Evolutionary conservation across 176 grass and related monocot genomes (phyloP).

Genomic region (Triticum turgidum): DNA sequence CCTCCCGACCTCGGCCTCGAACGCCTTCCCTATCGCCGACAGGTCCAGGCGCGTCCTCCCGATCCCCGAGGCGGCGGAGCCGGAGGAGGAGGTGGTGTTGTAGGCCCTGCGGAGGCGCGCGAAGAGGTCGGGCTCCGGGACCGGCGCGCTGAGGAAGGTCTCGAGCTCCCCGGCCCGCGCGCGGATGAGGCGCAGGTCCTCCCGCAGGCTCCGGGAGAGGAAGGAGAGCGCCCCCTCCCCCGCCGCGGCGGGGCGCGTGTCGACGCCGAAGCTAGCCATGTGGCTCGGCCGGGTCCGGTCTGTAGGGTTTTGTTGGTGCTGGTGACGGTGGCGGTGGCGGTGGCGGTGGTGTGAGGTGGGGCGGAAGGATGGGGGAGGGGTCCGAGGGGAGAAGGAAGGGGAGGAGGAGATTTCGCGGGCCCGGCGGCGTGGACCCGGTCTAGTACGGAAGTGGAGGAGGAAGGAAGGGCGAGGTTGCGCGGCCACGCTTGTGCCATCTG

Average conservation of each 20-base stretch:
- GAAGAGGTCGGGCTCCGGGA: conserved; percentile 71
- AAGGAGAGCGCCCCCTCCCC: conserved; percentile 78
- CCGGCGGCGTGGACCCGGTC: conserved; percentile 12
- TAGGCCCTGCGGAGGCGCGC: conserved; percentile 53
- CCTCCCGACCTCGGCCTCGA: conserved; percentile 59
- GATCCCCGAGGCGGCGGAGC: conserved; percentile 26
- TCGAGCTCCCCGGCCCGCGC: conserved; percentile 71
- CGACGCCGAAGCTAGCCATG: conserved; percentile 75
- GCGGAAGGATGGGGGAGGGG: conserved; percentile 1
- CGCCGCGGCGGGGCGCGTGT: conserved; percentile 41
- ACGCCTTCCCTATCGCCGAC: conserved; percentile 65
- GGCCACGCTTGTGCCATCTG: neutral
- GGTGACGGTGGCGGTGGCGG: neutral
- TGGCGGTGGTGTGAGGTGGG: neutral
- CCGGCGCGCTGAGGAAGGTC: conserved; percentile 67
- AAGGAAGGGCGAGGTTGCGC: neutral
- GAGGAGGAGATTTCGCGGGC: conserved; percentile 48
- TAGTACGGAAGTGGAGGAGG: neutral
- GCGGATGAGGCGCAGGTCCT: conserved; percentile 83
- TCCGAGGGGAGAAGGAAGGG: neutral
- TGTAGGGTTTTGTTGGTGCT: neutral
- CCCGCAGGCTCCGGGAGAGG: conserved; percentile 65
- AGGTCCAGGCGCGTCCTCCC: conserved; percentile 62
- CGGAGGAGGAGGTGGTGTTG: conserved; percentile 39
- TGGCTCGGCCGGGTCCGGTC: neutral